A percentile compares a stretch with the other conserved stretches of the same genome.
phyloP scores from a whole-genome alignment of 2,329 filamentous ascomycete species.

The Meredithiella fracta region DNA sequence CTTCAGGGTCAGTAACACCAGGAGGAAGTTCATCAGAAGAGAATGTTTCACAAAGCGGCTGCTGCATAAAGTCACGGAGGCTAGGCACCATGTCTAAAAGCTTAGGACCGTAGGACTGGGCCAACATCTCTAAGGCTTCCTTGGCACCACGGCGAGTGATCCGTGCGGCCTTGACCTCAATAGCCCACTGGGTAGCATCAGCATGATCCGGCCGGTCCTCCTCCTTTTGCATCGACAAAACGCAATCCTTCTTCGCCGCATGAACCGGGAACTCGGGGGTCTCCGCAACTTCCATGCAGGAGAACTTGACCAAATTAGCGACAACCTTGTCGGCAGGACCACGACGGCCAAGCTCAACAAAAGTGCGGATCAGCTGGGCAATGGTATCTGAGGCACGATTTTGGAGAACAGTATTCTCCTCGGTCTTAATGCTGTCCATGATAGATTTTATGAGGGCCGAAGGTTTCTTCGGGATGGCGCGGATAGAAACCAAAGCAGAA shows the following conservation, averaged over 20 bases:
- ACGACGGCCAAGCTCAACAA: constrained; percentile 61
- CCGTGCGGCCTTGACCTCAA: constrained; percentile 72
- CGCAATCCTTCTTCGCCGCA: constrained; percentile 57
- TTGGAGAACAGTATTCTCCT: constrained; percentile 82
- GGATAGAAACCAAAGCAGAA: constrained; percentile 75
- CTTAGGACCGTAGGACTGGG: constrained; percentile 57
- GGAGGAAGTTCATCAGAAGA: constrained; percentile 47
- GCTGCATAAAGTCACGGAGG: constrained; percentile 63
- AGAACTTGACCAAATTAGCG: constrained; percentile 89
- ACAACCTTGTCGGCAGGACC: constrained; percentile 92
- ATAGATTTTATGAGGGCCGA: constrained; percentile 85
- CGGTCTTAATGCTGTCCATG: constrained; percentile 95
- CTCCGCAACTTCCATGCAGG: constrained; percentile 91
- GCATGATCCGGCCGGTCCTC: constrained; percentile 88
- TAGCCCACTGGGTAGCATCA: constrained; percentile 78
- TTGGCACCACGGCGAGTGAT: constrained; percentile 88
- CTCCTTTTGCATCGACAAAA: constrained; percentile 90
- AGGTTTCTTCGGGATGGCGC: constrained; percentile 79
- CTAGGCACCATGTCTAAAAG: constrained; percentile 76
- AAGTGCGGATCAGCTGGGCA: constrained; percentile 68
- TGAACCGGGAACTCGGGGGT: constrained; percentile 89
- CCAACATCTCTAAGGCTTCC: constrained; percentile 78
- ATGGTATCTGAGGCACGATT: constrained; percentile 73
- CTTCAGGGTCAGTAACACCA: constrained; percentile 57
- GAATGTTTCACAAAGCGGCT: constrained; percentile 61